Base-by-base conservation (phyloP, 257 asterid species). In the Capsicum rhomboideum region DNA sequence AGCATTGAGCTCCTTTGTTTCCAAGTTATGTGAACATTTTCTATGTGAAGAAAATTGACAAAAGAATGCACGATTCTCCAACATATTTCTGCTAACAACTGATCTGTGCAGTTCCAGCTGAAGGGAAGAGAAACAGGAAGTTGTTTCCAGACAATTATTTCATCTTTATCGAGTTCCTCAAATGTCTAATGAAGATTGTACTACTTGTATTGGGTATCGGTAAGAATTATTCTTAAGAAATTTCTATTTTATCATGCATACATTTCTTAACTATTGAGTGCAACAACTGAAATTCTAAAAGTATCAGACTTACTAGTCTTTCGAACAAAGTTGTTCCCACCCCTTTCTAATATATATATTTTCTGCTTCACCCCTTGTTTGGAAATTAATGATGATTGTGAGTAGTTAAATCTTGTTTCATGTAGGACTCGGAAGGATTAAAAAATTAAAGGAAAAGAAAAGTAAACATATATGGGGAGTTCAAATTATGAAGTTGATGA, bases 401-500 rank as follows among this genome's bases (percentile, higher is more conserved):
- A 40, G 8, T 40, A 40, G 0, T 40, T 6, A 26, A 21, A 34
- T 34, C 40, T 34, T 34, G 40, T 34, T 34, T 34, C 40, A 34
- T 34, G 40, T 5, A 91, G 94, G 91, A 28, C 72, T 87, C 72
- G 2, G 40, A 68, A 84, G 85, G 84, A 87, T 88, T 21, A 83
- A 63, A 52, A 89, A 83, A 82, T 55, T 91, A 12, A 21, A 56
- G 78, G 84, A 71, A 44, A 86, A 72, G 84, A 91, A 88, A 84
- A 52, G 59, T 58, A 67, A 59, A 34, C 58, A 84, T 78, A 3
- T 14, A 6, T 66, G 89, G 80, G 89, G 92, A 14, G 6, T 17
- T 28, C 80, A 77, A 28, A 74, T 88, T 42, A 85, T 91, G 91
- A 34, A 77, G 13, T 28, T 46, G 85, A 1, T 91, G 84, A 46